A percentile compares a stretch with the other conserved stretches of the same genome.
Conservation (phyloP, 805 yeast genomes). For the Babjeviella inositovora region DNA sequence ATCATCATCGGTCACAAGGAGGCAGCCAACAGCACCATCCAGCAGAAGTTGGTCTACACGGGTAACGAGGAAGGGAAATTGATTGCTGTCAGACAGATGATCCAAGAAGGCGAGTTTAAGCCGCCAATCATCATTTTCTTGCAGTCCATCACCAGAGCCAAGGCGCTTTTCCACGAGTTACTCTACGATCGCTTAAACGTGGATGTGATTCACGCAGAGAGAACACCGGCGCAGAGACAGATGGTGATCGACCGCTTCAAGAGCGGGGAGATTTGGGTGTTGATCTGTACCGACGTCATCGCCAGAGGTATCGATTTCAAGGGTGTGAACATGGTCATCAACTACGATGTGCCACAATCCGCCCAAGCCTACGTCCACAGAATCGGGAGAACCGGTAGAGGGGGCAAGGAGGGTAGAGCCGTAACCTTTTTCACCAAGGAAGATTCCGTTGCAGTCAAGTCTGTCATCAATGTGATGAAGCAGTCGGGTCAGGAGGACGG, state of each 20-base stretch:
- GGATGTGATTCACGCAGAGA: slow-evolving; percentile 91
- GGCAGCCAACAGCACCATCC: slow-evolving; percentile 75
- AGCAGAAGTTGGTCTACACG: slow-evolving; percentile 70
- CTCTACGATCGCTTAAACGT: slow-evolving; percentile 85
- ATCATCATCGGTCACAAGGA: slow-evolving; percentile 87
- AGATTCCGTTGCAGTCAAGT: slow-evolving; percentile 59
- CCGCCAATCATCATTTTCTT: slow-evolving; percentile 90
- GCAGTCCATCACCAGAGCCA: slow-evolving; percentile 86
- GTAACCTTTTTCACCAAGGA: slow-evolving; percentile 89
- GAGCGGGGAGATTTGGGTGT: slow-evolving; percentile 87
- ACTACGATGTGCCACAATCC: slow-evolving; percentile 89
- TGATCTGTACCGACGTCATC: slow-evolving; percentile 90
- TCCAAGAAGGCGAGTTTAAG: slow-evolving; percentile 67
- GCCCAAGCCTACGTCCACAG: slow-evolving; percentile 95
- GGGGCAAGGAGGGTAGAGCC: slow-evolving; percentile 74
- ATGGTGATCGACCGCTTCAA: slow-evolving; percentile 72
- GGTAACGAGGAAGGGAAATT: slow-evolving; percentile 95
- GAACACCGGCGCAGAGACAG: slow-evolving; percentile 79
- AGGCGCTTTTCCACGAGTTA: slow-evolving; percentile 86
- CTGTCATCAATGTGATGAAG: slow-evolving; percentile 87
- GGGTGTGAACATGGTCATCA: slow-evolving; percentile 86
- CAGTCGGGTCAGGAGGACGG: slow-evolving; percentile 63
- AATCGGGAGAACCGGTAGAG: slow-evolving; percentile 98
- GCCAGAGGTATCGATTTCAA: slow-evolving; percentile 96
- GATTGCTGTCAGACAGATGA: slow-evolving; percentile 78